A percentile compares a stretch with the other conserved stretches of the same genome.
Conservation (phyloP, 495 filamentous ascomycete species). For the Penicillium ucsense region DNA sequence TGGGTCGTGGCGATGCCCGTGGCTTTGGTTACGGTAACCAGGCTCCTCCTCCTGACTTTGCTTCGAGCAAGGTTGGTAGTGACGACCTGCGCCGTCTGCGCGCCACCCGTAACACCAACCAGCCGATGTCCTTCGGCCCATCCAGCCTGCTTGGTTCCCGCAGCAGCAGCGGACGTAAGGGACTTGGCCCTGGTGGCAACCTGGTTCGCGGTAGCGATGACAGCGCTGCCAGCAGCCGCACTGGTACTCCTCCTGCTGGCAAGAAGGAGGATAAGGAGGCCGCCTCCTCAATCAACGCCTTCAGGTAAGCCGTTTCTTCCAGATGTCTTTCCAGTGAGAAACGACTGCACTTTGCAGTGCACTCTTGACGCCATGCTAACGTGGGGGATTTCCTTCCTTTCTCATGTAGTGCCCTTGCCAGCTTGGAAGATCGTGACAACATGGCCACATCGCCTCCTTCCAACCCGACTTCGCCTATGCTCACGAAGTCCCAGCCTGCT, state of each 20-base stretch:
- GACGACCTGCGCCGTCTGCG: conserved; percentile 80
- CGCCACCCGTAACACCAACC: conserved; percentile 52
- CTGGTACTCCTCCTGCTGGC: conserved; percentile 66
- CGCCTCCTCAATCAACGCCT: conserved; percentile 69
- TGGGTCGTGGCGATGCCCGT: conserved; percentile 79
- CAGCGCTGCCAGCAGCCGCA: conserved; percentile 73
- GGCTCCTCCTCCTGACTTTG: conserved; percentile 57
- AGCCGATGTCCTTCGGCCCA: conserved; percentile 54
- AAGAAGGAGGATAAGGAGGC: conserved; percentile 61
- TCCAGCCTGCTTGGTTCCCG: conserved; percentile 70
- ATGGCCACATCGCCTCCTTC: conserved; percentile 51
- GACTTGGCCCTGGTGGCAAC: conserved; percentile 59
- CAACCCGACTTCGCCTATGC: conserved; percentile 46
- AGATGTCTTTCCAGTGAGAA: neutral
- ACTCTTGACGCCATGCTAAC: neutral
- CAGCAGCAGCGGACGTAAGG: conserved; percentile 76
- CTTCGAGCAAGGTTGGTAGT: conserved; percentile 71
- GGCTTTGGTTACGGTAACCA: conserved; percentile 58
- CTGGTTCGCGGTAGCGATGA: conserved; percentile 66
- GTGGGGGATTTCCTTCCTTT: neutral
- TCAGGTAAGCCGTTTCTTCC: conserved; percentile 52
- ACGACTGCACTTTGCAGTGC: neutral
- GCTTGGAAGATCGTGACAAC: conserved; percentile 46
- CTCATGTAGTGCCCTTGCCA: conserved; percentile 44
- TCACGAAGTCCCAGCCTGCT: conserved; percentile 44